Percentiles rank a stretch among this genome's conserved stretches.
Evolutionary conservation across 495 filamentous ascomycete species (phyloP).

Genomic region (Lentithecium fluviatile): DNA sequence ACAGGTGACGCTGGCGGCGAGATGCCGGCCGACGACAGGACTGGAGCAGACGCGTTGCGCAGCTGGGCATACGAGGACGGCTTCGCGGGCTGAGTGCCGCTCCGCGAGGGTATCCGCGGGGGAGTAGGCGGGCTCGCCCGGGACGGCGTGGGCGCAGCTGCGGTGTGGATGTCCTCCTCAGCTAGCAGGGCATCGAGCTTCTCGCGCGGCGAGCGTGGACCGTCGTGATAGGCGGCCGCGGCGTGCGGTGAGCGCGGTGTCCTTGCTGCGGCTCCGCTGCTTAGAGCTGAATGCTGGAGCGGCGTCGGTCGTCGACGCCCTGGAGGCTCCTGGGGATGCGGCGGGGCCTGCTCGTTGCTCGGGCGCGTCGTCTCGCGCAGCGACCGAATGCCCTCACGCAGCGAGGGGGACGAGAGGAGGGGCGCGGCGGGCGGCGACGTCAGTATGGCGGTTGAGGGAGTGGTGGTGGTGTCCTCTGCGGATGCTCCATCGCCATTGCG

Average conservation of each 20-base stretch:
- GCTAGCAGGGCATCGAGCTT: conserved; percentile 39
- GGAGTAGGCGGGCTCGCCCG: conserved; percentile 15
- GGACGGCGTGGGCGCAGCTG: conserved; percentile 15
- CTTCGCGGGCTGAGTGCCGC: conserved; percentile 13
- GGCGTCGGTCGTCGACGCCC: background rate
- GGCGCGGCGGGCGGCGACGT: conserved; percentile 4
- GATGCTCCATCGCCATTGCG: conserved; percentile 5
- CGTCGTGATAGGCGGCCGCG: conserved; percentile 23
- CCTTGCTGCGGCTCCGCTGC: background rate
- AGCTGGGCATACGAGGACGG: conserved; percentile 34
- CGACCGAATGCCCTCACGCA: conserved; percentile 26
- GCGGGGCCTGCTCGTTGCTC: conserved; percentile 12
- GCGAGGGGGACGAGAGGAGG: conserved; percentile 17
- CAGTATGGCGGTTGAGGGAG: background rate
- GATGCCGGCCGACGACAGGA: conserved; percentile 31
- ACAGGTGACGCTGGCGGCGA: conserved; percentile 39
- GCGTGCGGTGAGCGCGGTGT: conserved; percentile 21
- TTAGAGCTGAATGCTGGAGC: conserved; percentile 2
- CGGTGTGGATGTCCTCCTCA: conserved; percentile 22
- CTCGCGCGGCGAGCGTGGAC: conserved; percentile 39
- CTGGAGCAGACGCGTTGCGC: conserved; percentile 41
- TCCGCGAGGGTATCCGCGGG: conserved; percentile 9
- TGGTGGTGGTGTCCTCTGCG: conserved; percentile 1
- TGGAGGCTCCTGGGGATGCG: conserved; percentile 13
- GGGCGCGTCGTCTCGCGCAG: conserved; percentile 31